Conservation (phyloP, 352 stramenopile species). For the Globisporangium ultimum region DNA sequence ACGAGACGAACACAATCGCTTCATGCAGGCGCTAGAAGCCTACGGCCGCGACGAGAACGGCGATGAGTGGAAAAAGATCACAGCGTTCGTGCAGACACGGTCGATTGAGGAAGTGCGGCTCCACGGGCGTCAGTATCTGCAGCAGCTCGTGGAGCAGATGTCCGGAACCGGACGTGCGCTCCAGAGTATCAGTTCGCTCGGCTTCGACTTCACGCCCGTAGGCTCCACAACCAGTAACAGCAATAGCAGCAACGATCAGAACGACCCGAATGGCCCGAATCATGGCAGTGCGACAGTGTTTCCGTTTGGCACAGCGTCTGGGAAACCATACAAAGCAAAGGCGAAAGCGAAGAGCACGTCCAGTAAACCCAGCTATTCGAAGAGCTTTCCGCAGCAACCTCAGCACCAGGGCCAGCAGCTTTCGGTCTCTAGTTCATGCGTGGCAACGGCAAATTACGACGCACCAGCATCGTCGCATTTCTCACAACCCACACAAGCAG, state of each 20-base stretch:
- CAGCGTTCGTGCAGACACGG: conserved; percentile 63
- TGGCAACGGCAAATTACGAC: too few relatives aligned
- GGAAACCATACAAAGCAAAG: conserved; percentile 6
- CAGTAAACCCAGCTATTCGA: background rate
- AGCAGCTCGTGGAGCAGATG: conserved; percentile 61
- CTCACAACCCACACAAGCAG: conserved; percentile 5
- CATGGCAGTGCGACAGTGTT: conserved; percentile 1
- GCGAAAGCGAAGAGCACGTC: background rate
- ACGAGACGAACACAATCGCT: conserved; percentile 68
- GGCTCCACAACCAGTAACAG: background rate
- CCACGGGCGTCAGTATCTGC: conserved; percentile 72
- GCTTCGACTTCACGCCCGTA: background rate
- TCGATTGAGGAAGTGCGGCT: conserved; percentile 61
- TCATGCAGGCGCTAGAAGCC: conserved; percentile 78
- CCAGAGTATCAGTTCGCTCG: conserved; percentile 1
- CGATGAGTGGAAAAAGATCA: conserved; percentile 71
- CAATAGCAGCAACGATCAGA: conserved; percentile 17
- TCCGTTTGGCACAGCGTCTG: background rate
- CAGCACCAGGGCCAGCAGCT: conserved; percentile 8
- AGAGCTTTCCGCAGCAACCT: conserved; percentile 1
- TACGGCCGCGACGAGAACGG: conserved; percentile 48
- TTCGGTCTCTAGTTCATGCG: background rate
- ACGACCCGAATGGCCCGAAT: conserved; percentile 31
- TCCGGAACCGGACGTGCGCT: conserved; percentile 1
- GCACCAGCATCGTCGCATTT: too few relatives aligned